These are phyloP conservation scores for Tylopilus cervinicoccineus DNA, from an alignment of 768 basidiomycete species.

Conservation along the genomic window DNA sequence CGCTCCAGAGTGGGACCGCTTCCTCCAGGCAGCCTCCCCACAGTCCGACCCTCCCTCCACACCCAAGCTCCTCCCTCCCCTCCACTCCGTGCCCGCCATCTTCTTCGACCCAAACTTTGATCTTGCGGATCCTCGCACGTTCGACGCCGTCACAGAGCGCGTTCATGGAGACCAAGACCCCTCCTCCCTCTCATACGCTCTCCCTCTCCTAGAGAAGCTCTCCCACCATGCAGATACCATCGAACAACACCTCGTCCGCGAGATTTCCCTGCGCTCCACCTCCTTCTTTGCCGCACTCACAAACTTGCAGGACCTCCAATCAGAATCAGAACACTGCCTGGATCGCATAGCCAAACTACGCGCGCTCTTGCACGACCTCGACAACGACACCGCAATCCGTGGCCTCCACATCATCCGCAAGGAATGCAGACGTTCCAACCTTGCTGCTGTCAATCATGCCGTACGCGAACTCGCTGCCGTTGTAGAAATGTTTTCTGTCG, in stretches of 20 bases:
- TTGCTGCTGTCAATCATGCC: conserved; percentile 58
- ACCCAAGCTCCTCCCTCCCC: conserved; percentile 53
- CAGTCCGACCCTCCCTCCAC: conserved; percentile 22
- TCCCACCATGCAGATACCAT: conserved; percentile 91
- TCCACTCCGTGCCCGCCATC: conserved; percentile 71
- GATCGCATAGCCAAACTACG: conserved; percentile 72
- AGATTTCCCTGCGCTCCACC: conserved; percentile 85
- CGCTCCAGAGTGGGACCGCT: conserved; percentile 72
- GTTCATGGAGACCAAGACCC: conserved; percentile 40
- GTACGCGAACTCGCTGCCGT: conserved; percentile 64
- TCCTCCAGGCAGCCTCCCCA: conserved; percentile 44
- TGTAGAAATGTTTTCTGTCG: conserved; percentile 72
- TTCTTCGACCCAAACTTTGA: conserved; percentile 82
- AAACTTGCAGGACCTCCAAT: conserved; percentile 89
- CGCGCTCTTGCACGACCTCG: conserved; percentile 66
- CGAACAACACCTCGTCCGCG: conserved; percentile 90
- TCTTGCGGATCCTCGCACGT: conserved; percentile 75
- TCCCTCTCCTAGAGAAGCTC: conserved; percentile 82
- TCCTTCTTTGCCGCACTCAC: conserved; percentile 96
- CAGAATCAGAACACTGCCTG: conserved; percentile 83
- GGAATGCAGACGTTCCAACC: conserved; percentile 56
- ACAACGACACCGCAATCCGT: conserved; percentile 70
- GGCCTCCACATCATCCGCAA: conserved; percentile 72
- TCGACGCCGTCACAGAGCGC: conserved; percentile 71
- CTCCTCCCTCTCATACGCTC: conserved; percentile 57